phyloP scores from a whole-genome alignment of 2,329 filamentous ascomycete species.

The Hymenoscyphus infarciens region DNA sequence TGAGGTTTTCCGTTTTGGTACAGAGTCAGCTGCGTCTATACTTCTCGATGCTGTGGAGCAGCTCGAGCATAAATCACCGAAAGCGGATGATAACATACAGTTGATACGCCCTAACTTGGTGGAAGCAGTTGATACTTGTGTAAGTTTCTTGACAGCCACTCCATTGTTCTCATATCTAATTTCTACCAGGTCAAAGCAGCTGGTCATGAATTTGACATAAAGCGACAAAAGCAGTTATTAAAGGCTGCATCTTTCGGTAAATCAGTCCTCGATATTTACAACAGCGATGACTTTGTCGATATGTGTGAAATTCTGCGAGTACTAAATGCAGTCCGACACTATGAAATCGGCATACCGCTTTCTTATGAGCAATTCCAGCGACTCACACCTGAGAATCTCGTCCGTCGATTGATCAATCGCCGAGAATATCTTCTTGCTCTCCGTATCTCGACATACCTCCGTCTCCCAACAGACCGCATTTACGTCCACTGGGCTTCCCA shows the following conservation, averaged over 20 bases:
- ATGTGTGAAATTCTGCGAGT: slow-evolving; percentile 95
- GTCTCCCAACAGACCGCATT: slow-evolving; percentile 80
- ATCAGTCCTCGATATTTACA: slow-evolving; percentile 94
- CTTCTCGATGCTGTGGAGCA: slow-evolving; percentile 88
- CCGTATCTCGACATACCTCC: slow-evolving; percentile 81
- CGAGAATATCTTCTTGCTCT: slow-evolving; percentile 89
- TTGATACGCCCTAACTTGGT: slow-evolving; percentile 83
- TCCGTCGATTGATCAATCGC: slow-evolving; percentile 79
- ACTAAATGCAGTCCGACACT: slow-evolving; percentile 87
- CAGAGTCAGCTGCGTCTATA: slow-evolving; percentile 86
- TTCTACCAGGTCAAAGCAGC: slow-evolving; percentile 66
- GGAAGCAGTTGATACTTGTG: slow-evolving; percentile 89
- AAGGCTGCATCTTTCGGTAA: slow-evolving; percentile 97
- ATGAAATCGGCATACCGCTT: slow-evolving; percentile 82
- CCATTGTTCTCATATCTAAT: slow-evolving; percentile 18
- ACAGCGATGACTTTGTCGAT: slow-evolving; percentile 97
- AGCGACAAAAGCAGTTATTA: slow-evolving; percentile 95
- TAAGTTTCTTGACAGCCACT: slow-evolving; percentile 18
- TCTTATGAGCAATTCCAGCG: slow-evolving; percentile 93
- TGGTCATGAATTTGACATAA: slow-evolving; percentile 82
- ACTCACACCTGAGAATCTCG: slow-evolving; percentile 83
- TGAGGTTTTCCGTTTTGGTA: slow-evolving; percentile 84
- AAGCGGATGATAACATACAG: slow-evolving; percentile 96
- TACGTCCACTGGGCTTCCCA: slow-evolving; percentile 97
- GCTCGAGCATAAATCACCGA: slow-evolving; percentile 88